phyloP scores from a whole-genome alignment of 148 eudicot genomes.

The Salicornia ramosissima region DNA sequence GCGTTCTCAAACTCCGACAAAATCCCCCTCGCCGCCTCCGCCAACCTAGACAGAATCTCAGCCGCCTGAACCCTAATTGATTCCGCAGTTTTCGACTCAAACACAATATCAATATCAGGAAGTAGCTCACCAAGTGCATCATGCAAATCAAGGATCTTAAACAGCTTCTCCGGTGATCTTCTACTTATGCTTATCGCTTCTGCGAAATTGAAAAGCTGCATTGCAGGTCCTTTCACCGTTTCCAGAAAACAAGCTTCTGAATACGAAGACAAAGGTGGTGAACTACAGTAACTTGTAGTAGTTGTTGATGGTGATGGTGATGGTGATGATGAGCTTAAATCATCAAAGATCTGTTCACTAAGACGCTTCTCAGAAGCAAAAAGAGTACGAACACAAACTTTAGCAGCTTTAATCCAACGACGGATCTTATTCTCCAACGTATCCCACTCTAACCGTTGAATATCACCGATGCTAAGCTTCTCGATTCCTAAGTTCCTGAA shows the following conservation, averaged over 20 bases:
- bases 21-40: slow-evolving; percentile 86
- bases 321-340: slow-evolving; percentile 14
- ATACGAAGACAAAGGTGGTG: slow-evolving; percentile 1
- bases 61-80: slow-evolving; percentile 65
- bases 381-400: slow-evolving; percentile 53
- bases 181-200: slow-evolving; percentile 67
- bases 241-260: slow-evolving; percentile 67
- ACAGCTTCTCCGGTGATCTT: slow-evolving; percentile 81
- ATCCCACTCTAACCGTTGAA: slow-evolving; percentile 58
- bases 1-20: slow-evolving; percentile 87
- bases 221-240: slow-evolving; percentile 63
- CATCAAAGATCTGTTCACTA: slow-evolving; percentile 55
- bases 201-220: slow-evolving; percentile 62
- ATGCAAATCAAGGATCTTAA: slow-evolving; percentile 74
- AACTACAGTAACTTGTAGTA: not conserved
- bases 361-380: slow-evolving; percentile 66
- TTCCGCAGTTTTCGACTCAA: slow-evolving; percentile 56
- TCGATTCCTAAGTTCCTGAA: slow-evolving; percentile 60
- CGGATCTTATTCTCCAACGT: slow-evolving; percentile 61
- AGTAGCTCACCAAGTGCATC: slow-evolving; percentile 63
- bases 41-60: slow-evolving; percentile 66
- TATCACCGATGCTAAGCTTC: slow-evolving; percentile 59
- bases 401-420: slow-evolving; percentile 71
- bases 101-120: slow-evolving; percentile 67
- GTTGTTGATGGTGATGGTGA: not conserved